phyloP scores from a whole-genome alignment of 75 land plant genomes.

The Pinus taeda region DNA sequence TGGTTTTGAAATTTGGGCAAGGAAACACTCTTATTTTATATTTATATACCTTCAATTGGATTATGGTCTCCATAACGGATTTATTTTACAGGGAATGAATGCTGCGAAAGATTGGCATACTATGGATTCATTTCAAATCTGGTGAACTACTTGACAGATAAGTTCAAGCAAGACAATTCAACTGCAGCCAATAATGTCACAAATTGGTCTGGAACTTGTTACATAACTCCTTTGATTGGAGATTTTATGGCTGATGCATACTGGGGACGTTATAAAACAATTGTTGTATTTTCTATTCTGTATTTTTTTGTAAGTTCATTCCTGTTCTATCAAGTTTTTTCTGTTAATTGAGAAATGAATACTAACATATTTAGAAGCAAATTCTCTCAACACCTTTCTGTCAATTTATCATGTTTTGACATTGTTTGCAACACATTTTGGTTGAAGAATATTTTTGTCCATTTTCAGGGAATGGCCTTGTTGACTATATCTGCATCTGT shows the following conservation, averaged over 20 bases:
- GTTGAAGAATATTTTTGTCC: not conserved
- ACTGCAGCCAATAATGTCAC: constrained; percentile 82
- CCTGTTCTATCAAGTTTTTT: no score
- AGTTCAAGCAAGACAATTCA: constrained; percentile 65
- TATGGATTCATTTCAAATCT: constrained; percentile 42
- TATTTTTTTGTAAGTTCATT: constrained; percentile 64
- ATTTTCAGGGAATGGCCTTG: constrained; percentile 61
- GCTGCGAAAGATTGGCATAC: constrained; percentile 36
- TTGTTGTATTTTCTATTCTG: constrained; percentile 63
- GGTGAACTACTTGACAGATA: constrained; percentile 65
- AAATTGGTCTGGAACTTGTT: constrained; percentile 90
- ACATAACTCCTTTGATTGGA: constrained; percentile 82
- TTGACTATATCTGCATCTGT: constrained; percentile 73
- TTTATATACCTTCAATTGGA: no score
- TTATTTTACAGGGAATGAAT: constrained; percentile 15
- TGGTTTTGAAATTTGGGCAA: no score
- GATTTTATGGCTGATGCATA: constrained; percentile 91
- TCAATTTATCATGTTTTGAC: no score
- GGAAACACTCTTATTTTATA: no score
- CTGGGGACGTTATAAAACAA: constrained; percentile 92
- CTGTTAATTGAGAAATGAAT: no score
- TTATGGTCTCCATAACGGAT: no score
- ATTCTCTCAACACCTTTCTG: no score
- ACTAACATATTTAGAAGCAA: no score
- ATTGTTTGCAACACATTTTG: no score